Evolutionary conservation across 306 rosid genomes (phyloP).

Genomic region (Cicer cuneatum): DNA sequence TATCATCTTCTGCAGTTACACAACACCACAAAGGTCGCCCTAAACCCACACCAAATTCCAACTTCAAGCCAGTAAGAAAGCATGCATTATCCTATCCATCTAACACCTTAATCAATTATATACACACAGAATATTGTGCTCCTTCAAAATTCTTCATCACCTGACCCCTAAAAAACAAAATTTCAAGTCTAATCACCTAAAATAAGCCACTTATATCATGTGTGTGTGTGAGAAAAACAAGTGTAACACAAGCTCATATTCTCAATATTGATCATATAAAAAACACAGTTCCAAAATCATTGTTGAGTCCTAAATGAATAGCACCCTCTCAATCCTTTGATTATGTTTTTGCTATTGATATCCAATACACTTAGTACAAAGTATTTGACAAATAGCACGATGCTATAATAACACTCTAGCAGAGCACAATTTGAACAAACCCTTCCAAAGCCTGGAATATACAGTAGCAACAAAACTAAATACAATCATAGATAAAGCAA

Average conservation of each 20-base stretch:
- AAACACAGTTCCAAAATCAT: neutral
- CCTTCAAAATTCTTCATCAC: slow-evolving; percentile 7
- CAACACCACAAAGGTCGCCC: neutral
- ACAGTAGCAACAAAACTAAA: neutral
- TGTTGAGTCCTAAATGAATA: neutral
- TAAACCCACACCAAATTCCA: slow-evolving; percentile 38
- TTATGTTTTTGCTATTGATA: neutral
- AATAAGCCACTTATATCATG: neutral
- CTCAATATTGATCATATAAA: neutral
- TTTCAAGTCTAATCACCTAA: neutral
- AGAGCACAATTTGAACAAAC: too few relatives aligned
- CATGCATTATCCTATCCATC: slow-evolving; percentile 25
- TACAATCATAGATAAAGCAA: neutral
- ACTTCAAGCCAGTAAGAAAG: slow-evolving; percentile 26
- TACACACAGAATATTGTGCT: neutral
- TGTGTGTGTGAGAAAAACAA: neutral
- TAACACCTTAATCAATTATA: slow-evolving; percentile 11
- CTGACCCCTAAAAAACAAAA: neutral
- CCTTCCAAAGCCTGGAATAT: neutral
- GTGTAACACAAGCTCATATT: slow-evolving; percentile 1
- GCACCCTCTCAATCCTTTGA: neutral
- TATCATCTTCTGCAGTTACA: slow-evolving; percentile 30
- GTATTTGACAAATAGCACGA: too few relatives aligned
- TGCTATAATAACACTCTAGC: too few relatives aligned
- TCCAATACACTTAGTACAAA: too few relatives aligned